Evolutionary conservation across 1,284 basidiomycete genomes (phyloP).

Genomic region (Bondarzewia mesenterica): DNA sequence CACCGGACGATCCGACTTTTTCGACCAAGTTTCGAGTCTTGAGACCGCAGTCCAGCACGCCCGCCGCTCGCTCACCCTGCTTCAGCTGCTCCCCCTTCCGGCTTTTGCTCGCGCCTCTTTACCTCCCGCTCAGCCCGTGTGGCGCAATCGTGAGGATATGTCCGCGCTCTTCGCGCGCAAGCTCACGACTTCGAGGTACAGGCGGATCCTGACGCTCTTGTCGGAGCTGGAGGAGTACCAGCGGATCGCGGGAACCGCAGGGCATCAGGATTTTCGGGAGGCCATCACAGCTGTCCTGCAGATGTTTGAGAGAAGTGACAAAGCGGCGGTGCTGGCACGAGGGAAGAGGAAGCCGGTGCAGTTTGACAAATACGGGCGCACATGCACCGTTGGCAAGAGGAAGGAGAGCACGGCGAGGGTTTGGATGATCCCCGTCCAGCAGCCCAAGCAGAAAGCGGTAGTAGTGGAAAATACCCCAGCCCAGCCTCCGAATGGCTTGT

Average conservation of each 20-base stretch:
- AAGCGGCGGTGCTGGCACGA: constrained; percentile 44
- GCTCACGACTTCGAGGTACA: constrained; percentile 70
- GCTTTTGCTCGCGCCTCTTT: constrained; percentile 56
- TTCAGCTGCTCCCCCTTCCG: constrained; percentile 75
- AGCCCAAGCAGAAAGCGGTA: constrained; percentile 9
- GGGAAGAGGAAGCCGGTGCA: constrained; percentile 39
- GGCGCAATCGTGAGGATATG: constrained; percentile 63
- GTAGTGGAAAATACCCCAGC: constrained; percentile 3
- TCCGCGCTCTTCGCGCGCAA: constrained; percentile 45
- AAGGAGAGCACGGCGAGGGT: constrained; percentile 86
- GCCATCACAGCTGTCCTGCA: constrained; percentile 47
- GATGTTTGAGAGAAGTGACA: constrained; percentile 58
- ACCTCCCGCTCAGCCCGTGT: constrained; percentile 51
- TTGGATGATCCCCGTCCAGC: constrained; percentile 83
- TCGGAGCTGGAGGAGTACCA: constrained; percentile 69
- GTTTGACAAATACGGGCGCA: constrained; percentile 69
- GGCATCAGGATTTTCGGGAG: constrained; percentile 48
- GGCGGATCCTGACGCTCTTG: constrained; percentile 57
- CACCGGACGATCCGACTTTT: constrained; percentile 76
- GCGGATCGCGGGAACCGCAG: constrained; percentile 59
- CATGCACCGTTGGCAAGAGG: constrained; percentile 77
- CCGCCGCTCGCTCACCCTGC: constrained; percentile 51
- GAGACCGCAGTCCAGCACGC: constrained; percentile 57
- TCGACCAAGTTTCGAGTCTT: constrained; percentile 65
- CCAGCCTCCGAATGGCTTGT: constrained; percentile 10